phyloP scores from a whole-genome alignment of 2,329 filamentous ascomycete species.

The Fusarium pilosicola region DNA sequence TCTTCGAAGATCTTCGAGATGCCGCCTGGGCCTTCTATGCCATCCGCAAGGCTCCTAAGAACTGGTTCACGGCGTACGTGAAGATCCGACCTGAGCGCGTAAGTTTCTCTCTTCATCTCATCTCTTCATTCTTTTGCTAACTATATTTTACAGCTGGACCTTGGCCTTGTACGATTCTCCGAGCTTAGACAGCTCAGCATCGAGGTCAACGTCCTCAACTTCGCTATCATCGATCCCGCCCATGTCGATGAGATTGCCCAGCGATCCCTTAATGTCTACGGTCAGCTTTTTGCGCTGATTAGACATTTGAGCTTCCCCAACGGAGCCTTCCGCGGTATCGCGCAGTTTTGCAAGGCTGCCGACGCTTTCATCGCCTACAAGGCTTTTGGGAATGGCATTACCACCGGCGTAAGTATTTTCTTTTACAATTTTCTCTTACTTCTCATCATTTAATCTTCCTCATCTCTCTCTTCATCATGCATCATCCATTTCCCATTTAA shows the following conservation, averaged over 20 bases:
- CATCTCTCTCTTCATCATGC: too few species aligned
- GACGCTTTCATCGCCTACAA: conserved; percentile 54
- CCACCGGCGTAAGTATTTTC: conserved; percentile 40
- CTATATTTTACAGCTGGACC: background rate
- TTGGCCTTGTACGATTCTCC: conserved; percentile 6
- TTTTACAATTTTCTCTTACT: too few species aligned
- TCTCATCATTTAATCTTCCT: too few species aligned
- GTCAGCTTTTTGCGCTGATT: conserved; percentile 64
- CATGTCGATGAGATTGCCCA: conserved; percentile 50
- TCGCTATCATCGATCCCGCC: conserved; percentile 36
- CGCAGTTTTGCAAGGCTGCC: conserved; percentile 63
- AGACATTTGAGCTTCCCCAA: conserved; percentile 53
- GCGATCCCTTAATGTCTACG: conserved; percentile 56
- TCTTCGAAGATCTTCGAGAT: conserved; percentile 70
- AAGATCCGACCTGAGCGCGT: conserved; percentile 27
- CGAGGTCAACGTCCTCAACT: conserved; percentile 36
- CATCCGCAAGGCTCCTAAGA: conserved; percentile 53
- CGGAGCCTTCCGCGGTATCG: conserved; percentile 58
- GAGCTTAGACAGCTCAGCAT: conserved; percentile 47
- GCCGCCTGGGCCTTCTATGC: conserved; percentile 62
- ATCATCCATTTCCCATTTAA: too few species aligned
- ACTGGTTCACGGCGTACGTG: conserved; percentile 54
- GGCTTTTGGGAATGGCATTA: conserved; percentile 44
- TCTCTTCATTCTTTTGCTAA: background rate
- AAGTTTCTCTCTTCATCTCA: background rate